A percentile compares a stretch with the other conserved stretches of the same genome.
Evolutionary conservation across 2,329 filamentous ascomycete species (phyloP).

Genomic region (Shiraia sp.): DNA sequence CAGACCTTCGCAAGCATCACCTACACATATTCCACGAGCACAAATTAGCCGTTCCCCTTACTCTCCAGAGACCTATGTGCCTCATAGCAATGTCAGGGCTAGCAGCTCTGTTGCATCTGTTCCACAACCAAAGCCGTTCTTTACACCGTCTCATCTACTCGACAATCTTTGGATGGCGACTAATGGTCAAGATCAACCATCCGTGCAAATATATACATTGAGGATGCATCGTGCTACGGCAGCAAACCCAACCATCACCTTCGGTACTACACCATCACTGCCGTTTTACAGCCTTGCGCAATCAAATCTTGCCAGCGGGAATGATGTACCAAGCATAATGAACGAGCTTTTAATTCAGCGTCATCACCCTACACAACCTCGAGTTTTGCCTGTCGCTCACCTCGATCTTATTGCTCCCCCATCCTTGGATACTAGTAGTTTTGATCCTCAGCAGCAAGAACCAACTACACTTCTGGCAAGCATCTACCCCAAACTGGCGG

Average conservation of each 20-base stretch:
- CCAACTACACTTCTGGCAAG: conserved; percentile 42
- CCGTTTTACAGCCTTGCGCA: conserved; percentile 70
- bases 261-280: conserved; percentile 70
- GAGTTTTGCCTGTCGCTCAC: conserved; percentile 46
- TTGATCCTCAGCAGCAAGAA: conserved; percentile 37
- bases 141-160: conserved; percentile 62
- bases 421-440: conserved; percentile 29
- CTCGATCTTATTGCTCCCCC: conserved; percentile 44
- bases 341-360: conserved; percentile 44
- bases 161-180: conserved; percentile 69
- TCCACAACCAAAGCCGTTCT: conserved; percentile 38
- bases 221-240: conserved; percentile 51
- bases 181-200: conserved; percentile 64
- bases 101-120: conserved; percentile 25
- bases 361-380: conserved; percentile 44
- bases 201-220: conserved; percentile 43
- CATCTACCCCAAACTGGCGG: conserved; percentile 54
- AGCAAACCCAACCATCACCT: conserved; percentile 54
- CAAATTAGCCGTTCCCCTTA: conserved; percentile 70
- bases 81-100: conserved; percentile 40
- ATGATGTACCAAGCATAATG: conserved; percentile 58
- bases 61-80: conserved; percentile 53
- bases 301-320: conserved; percentile 52
- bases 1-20: conserved; percentile 67
- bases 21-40: conserved; percentile 64